Evolutionary conservation across 257 asterid species (phyloP), one percentile per base, ranked within the genome.

Genomic region (Forsythia viridissima): DNA sequence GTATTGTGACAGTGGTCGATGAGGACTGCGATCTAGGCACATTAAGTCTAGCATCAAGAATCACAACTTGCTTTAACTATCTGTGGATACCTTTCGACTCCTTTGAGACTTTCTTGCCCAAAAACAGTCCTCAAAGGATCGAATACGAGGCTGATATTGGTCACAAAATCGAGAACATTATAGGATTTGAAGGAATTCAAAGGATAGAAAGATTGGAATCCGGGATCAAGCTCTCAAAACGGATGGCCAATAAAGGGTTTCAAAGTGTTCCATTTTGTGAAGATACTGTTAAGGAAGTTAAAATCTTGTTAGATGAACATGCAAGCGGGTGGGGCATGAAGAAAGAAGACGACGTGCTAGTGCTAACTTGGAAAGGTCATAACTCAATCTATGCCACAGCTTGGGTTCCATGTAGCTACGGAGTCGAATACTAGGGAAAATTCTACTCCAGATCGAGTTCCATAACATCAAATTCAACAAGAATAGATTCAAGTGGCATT

Each of bases 311-410:
- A 4, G 92, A 88, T 57, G 97, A 91, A 37, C 97, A 91, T 80
- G 95, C 97, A 15, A 90, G 97, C 75, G 95, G 98, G 5, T 93
- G 97, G 98, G 98, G 96, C 42, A 90, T 93, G 98, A 93, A 93
- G 86, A 88, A 79, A 57, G 98, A 90, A 18, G 97, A 90, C 24
- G 94, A 88, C 75, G 89, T 85, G 90, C 34, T 91, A 43, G 84
- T 90, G 16, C 85, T 93, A 69, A 93, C 98, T 55, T 93, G 98
- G 98, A 93, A 93, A 76, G 98, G 98, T 1, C 98, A 93, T 70
- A 89, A 83, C 74, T 82, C 92, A 0, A 89, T 91, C 52, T 93
- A 85, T 61, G 92, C 98, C 37, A 71, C 92, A 9, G 87, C 82
- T 71, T 93, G 98, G 98, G 84, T 82, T 74, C 97, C 97, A 57